These are phyloP conservation scores for Dimargaris cristalligena DNA, from an alignment of 192 early-diverging fungal genomes.

Conservation along the genomic window DNA sequence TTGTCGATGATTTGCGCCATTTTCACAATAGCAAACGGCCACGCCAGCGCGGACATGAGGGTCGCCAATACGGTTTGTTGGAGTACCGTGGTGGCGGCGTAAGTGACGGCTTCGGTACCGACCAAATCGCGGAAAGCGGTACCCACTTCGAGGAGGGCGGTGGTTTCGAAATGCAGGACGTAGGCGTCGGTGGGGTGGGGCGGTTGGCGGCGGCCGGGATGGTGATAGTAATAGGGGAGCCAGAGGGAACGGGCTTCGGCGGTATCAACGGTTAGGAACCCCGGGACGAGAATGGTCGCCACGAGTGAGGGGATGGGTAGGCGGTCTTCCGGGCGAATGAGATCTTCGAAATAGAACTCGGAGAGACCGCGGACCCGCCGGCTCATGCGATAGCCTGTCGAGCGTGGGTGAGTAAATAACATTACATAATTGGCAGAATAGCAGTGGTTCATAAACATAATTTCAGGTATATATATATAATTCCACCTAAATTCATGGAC, in stretches of 20 bases:
- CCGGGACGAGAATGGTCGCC: slow-evolving; percentile 27
- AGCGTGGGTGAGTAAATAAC: not conserved
- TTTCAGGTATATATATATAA: too few relatives aligned
- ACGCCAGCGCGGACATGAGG: slow-evolving; percentile 22
- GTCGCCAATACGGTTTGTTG: slow-evolving; percentile 25
- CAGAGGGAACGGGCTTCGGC: slow-evolving; percentile 16
- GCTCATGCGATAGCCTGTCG: slow-evolving; percentile 13
- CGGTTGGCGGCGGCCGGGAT: too few relatives aligned
- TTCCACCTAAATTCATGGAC: too few relatives aligned
- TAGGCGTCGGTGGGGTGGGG: slow-evolving; percentile 23
- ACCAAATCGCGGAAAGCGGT: slow-evolving; percentile 24
- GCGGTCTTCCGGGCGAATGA: slow-evolving; percentile 3
- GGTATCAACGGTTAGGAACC: slow-evolving; percentile 22
- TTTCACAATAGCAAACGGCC: slow-evolving; percentile 27
- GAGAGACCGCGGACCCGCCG: slow-evolving; percentile 24
- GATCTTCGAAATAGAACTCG: slow-evolving; percentile 24
- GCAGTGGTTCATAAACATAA: too few relatives aligned
- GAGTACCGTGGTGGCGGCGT: slow-evolving; percentile 23
- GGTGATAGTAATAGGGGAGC: slow-evolving; percentile 17
- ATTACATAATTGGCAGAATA: not conserved
- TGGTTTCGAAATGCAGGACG: slow-evolving; percentile 30
- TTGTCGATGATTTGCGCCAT: slow-evolving; percentile 42
- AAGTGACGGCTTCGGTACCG: slow-evolving; percentile 21
- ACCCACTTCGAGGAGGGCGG: slow-evolving; percentile 24
- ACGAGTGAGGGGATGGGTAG: slow-evolving; percentile 19